Evolutionary conservation across 2,329 filamentous ascomycete species (phyloP).

Genomic region (Curvularia verruculosa): DNA sequence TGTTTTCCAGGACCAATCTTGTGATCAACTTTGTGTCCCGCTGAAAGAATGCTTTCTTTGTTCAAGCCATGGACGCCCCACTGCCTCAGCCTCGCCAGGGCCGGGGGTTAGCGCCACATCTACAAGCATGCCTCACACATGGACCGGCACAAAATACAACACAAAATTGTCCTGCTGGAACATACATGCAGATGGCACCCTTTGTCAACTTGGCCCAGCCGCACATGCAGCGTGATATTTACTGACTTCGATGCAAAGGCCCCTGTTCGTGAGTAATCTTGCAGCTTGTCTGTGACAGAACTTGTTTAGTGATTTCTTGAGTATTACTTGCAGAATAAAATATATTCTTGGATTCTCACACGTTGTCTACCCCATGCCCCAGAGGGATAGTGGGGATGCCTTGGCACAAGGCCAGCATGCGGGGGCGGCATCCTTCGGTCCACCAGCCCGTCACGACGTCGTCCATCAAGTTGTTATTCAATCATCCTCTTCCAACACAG

Average conservation of each 20-base stretch:
- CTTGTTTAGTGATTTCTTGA: background rate
- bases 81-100: background rate
- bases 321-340: background rate
- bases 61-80: background rate
- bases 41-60: background rate
- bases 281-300: background rate
- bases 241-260: background rate
- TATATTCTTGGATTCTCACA: background rate
- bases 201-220: background rate
- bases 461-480: background rate
- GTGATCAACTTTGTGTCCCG: background rate
- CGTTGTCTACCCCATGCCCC: background rate
- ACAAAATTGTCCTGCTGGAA: background rate
- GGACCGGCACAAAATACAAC: background rate
- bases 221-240: background rate
- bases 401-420: constrained; percentile 4
- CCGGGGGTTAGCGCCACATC: background rate
- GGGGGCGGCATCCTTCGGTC: background rate
- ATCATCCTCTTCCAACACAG: background rate
- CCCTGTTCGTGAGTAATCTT: background rate
- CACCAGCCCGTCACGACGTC: background rate
- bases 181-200: background rate
- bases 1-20: background rate
- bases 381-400: background rate
- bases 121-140: background rate